phyloP scores from a whole-genome alignment of 495 filamentous ascomycete species.

The Xylaria scruposa region DNA sequence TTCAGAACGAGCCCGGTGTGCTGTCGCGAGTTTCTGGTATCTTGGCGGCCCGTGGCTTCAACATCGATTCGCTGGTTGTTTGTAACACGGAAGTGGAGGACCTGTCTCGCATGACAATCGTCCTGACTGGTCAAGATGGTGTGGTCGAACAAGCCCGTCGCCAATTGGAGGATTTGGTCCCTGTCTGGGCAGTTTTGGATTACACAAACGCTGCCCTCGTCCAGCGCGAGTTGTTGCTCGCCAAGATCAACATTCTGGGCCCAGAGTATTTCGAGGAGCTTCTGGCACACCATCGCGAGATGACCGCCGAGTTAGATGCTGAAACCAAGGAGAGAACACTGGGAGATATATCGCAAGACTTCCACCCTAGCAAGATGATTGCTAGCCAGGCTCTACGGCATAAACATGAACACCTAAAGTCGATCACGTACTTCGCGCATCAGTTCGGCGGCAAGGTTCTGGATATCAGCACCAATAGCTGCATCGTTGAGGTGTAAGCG shows the following conservation, averaged over 20 bases:
- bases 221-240: conserved; percentile 93
- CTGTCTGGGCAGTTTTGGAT: conserved; percentile 97
- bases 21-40: conserved; percentile 96
- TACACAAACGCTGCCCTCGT: conserved; percentile 94
- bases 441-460: conserved; percentile 97
- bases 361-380: conserved; percentile 85
- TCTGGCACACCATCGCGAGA: conserved; percentile 86
- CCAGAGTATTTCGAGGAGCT: conserved; percentile 98
- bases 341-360: conserved; percentile 63
- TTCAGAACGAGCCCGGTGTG: conserved; percentile 98
- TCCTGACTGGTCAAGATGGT: conserved; percentile 92
- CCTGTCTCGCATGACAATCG: conserved; percentile 97
- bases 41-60: conserved; percentile 94
- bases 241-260: conserved; percentile 93
- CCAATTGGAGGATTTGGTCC: conserved; percentile 94
- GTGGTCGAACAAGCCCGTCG: conserved; percentile 97
- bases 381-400: conserved; percentile 87
- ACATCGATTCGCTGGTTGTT: conserved; percentile 97
- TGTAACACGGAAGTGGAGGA: conserved; percentile 99
- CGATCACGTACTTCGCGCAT: conserved; percentile 92
- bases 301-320: conserved; percentile 53
- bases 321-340: conserved; percentile 45
- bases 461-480: conserved; percentile 97
- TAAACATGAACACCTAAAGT: conserved; percentile 96
- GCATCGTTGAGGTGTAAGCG: conserved; percentile 95